These are phyloP conservation scores for Alternaria postmessia DNA, from an alignment of 2,329 filamentous ascomycete genomes.

Conservation along the genomic window DNA sequence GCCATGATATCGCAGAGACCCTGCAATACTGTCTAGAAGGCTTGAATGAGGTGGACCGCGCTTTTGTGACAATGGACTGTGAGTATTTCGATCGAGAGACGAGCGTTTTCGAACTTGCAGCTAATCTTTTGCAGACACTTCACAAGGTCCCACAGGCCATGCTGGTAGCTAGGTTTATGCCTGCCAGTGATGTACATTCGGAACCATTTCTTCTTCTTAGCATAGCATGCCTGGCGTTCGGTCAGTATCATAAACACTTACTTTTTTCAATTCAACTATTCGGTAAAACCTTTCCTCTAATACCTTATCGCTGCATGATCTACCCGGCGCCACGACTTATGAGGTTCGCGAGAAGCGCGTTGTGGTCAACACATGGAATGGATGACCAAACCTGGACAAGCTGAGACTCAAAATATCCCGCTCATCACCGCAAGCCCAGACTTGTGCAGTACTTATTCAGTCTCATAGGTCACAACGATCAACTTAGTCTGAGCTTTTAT, in stretches of 20 bases:
- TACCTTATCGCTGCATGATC: not conserved
- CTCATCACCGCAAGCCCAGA: too few relatives aligned
- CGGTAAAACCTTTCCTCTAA: not conserved
- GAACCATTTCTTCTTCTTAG: not conserved
- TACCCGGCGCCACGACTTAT: not conserved
- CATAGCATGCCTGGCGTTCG: slow-evolving; percentile 12
- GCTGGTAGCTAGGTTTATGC: slow-evolving; percentile 4
- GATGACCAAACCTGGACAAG: not conserved
- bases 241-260: not conserved
- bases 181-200: not conserved
- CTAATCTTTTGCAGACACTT: slow-evolving; percentile 30
- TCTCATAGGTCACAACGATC: not conserved
- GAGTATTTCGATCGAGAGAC: slow-evolving; percentile 27
- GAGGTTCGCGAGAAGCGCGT: not conserved
- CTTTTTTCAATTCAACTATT: not conserved
- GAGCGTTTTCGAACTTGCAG: not conserved
- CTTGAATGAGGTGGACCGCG: slow-evolving; percentile 60
- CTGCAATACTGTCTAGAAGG: slow-evolving; percentile 69
- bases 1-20: slow-evolving; percentile 69
- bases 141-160: slow-evolving; percentile 37
- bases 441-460: not conserved
- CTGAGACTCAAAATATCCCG: too few relatives aligned
- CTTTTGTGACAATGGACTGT: slow-evolving; percentile 63
- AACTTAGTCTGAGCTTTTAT: not conserved
- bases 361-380: not conserved